These are phyloP conservation scores for Lyophyllum shimeji DNA, from an alignment of 768 basidiomycete species.

Conservation along the genomic window DNA sequence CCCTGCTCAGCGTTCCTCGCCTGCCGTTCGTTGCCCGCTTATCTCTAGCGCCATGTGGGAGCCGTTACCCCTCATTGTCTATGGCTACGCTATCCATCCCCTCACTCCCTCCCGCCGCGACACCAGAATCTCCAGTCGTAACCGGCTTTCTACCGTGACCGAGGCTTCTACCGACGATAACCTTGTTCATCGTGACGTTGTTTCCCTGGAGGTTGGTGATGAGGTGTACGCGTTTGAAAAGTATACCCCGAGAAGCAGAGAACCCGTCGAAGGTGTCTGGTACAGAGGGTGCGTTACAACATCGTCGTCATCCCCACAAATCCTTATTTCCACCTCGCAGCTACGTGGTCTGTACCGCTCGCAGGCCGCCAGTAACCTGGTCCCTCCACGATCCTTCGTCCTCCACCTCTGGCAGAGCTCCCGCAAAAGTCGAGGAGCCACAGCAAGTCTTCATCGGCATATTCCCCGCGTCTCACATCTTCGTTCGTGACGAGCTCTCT, in stretches of 20 bases:
- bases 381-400: slow-evolving; percentile 59
- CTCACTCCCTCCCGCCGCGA: slow-evolving; percentile 75
- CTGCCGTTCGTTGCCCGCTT: slow-evolving; percentile 1
- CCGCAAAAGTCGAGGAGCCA: slow-evolving; percentile 67
- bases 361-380: slow-evolving; percentile 72
- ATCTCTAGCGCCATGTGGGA: slow-evolving; percentile 42
- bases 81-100: slow-evolving; percentile 89
- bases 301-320: slow-evolving; percentile 1
- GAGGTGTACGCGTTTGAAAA: slow-evolving; percentile 97
- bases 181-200: slow-evolving; percentile 69
- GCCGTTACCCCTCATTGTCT: slow-evolving; percentile 67
- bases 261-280: slow-evolving; percentile 77
- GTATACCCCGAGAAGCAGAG: slow-evolving; percentile 72
- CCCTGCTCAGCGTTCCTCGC: too few relatives aligned
- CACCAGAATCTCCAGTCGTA: slow-evolving; percentile 57
- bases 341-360: slow-evolving; percentile 84
- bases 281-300: slow-evolving; percentile 78
- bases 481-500: slow-evolving; percentile 80
- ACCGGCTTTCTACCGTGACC: slow-evolving; percentile 60
- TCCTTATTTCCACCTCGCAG: slow-evolving; percentile 34
- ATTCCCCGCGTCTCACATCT: slow-evolving; percentile 88
- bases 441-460: slow-evolving; percentile 94
- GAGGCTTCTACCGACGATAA: slow-evolving; percentile 65
- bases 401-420: slow-evolving; percentile 41
- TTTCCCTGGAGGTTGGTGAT: slow-evolving; percentile 90